A percentile compares a stretch with the other conserved stretches of the same genome.
Conservation (phyloP, 768 basidiomycete species). For the Suillus discolor region DNA sequence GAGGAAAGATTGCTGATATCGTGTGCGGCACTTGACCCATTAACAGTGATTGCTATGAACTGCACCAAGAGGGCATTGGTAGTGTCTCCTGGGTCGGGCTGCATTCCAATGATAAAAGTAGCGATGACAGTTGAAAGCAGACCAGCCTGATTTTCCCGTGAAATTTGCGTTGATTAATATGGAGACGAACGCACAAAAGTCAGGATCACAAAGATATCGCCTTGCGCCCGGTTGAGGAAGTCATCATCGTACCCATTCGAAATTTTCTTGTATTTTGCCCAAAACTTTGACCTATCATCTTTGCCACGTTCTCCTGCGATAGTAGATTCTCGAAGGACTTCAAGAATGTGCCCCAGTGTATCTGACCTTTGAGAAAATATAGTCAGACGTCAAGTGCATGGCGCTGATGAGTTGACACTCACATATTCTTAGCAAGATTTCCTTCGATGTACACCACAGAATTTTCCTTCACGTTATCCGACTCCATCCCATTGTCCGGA, state of each 20-base stretch:
- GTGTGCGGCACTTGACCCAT: no score
- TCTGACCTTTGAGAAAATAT: not conserved
- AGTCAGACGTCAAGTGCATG: not conserved
- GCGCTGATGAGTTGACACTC: not conserved
- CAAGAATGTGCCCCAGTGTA: not conserved
- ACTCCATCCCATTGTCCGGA: not conserved
- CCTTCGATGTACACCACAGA: not conserved
- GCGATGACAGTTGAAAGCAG: slow-evolving; percentile 1
- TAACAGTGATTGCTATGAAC: no score
- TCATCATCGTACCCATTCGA: not conserved
- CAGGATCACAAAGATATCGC: not conserved
- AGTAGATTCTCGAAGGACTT: not conserved
- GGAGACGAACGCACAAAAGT: not conserved
- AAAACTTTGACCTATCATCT: not conserved
- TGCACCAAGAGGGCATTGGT: no score
- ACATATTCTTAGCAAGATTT: not conserved
- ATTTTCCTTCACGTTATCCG: not conserved
- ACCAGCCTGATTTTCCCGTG: not conserved
- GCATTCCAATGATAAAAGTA: not conserved
- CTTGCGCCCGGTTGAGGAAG: not conserved
- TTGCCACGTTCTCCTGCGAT: not conserved
- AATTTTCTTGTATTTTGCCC: not conserved
- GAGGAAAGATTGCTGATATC: no score
- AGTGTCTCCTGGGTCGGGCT: no score
- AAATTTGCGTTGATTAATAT: not conserved